phyloP scores from a whole-genome alignment of 148 eudicot species.

The Amaranthus palmeri region DNA sequence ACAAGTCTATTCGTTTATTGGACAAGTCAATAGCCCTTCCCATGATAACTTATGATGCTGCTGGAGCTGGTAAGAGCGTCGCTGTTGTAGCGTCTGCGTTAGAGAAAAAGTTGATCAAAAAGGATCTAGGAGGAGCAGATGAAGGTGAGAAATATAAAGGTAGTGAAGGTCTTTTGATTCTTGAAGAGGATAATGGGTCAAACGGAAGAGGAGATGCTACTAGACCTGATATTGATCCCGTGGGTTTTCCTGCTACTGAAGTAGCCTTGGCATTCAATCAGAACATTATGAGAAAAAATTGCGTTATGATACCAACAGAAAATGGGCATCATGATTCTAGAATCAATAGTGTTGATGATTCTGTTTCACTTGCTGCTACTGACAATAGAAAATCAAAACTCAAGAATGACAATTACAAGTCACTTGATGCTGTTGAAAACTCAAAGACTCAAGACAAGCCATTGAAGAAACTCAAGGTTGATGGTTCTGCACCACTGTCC shows the following conservation, averaged over 20 bases:
- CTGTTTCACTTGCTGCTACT: neutral
- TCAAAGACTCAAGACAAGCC: constrained; percentile 21
- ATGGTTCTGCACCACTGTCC: constrained; percentile 7
- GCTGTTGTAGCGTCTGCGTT: neutral
- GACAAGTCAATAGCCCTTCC: neutral
- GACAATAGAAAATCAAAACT: constrained; percentile 5
- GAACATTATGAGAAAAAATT: neutral
- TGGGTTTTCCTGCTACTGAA: constrained; percentile 7
- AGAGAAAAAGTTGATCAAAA: neutral
- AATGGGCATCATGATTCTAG: constrained; percentile 7
- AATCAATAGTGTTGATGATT: constrained; percentile 2
- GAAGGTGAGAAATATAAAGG: neutral
- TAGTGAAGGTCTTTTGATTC: constrained; percentile 4
- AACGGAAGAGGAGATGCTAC: constrained; percentile 10
- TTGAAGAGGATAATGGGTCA: neutral
- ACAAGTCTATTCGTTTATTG: constrained; percentile 11
- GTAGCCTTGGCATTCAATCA: constrained; percentile 2
- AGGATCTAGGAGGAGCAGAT: neutral
- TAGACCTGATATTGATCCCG: constrained; percentile 3
- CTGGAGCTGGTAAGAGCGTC: constrained; percentile 5
- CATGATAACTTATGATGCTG: constrained; percentile 9
- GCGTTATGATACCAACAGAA: neutral
- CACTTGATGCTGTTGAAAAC: constrained; percentile 13
- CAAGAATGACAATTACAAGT: neutral
- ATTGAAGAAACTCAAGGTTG: constrained; percentile 35